Conservation (phyloP, 495 filamentous ascomycete genomes). For the Daldinia loculata region DNA sequence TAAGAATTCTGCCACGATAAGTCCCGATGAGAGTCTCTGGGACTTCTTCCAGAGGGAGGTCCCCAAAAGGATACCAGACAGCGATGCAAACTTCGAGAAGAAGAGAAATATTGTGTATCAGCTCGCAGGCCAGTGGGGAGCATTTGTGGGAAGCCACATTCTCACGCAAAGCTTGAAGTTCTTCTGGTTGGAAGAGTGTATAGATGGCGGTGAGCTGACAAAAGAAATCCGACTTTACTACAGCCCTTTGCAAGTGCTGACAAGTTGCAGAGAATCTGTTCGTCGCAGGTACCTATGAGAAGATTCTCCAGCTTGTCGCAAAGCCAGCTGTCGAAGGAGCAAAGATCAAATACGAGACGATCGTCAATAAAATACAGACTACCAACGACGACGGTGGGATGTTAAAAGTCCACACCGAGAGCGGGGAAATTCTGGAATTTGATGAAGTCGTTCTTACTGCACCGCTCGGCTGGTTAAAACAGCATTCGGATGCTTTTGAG, state of each 20-base stretch:
- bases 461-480: conserved; percentile 90
- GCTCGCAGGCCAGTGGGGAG: conserved; percentile 81
- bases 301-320: conserved; percentile 74
- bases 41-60: conserved; percentile 79
- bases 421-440: conserved; percentile 65
- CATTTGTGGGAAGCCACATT: conserved; percentile 81
- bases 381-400: conserved; percentile 53
- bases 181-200: conserved; percentile 94
- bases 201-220: conserved; percentile 78
- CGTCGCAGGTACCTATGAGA: conserved; percentile 83
- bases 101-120: conserved; percentile 67
- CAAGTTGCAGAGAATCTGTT: conserved; percentile 78
- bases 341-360: conserved; percentile 64
- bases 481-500: conserved; percentile 72
- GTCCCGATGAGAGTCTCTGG: conserved; percentile 70
- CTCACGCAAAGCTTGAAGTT: conserved; percentile 85
- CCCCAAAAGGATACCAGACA: conserved; percentile 59
- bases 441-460: conserved; percentile 87
- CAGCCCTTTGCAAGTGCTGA: conserved; percentile 5
- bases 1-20: conserved; percentile 68
- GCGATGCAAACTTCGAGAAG: conserved; percentile 49
- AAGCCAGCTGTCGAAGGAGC: conserved; percentile 68
- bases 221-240: neutral
- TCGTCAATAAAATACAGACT: conserved; percentile 54
- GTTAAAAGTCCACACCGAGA: conserved; percentile 64